Percentiles rank a stretch among this genome's conserved stretches.
Conservation (phyloP, 352 stramenopile species). For the Pythium insidiosum region DNA sequence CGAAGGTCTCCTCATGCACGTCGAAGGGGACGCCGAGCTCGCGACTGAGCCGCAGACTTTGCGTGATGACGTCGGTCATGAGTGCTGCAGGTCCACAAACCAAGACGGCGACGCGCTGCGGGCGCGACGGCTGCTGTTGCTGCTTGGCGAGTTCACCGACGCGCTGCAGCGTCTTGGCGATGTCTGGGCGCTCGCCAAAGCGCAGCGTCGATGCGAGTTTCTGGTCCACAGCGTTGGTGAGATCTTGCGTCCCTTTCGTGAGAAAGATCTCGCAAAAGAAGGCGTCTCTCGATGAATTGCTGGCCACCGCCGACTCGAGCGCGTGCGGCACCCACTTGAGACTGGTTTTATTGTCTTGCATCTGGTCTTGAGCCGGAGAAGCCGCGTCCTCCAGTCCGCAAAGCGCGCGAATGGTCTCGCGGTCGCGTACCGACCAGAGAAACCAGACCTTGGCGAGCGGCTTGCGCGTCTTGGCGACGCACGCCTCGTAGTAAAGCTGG, state of each 20-base stretch:
- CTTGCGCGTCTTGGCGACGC: neutral
- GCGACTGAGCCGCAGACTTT: neutral
- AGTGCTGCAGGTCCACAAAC: constrained; percentile 28
- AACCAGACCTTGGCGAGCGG: constrained; percentile 29
- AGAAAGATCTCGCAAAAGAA: constrained; percentile 34
- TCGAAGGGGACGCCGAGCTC: neutral
- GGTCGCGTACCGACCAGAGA: constrained; percentile 34
- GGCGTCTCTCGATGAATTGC: constrained; percentile 2
- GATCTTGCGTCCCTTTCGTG: constrained; percentile 17
- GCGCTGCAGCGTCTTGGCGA: constrained; percentile 11
- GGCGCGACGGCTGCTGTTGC: neutral
- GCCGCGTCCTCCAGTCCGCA: too few relatives aligned
- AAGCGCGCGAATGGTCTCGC: constrained; percentile 23
- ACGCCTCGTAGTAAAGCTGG: constrained; percentile 20
- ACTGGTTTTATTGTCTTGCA: too few relatives aligned
- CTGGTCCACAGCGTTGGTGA: constrained; percentile 19
- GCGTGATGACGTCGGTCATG: neutral
- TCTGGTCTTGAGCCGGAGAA: constrained; percentile 6
- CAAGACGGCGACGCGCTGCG: constrained; percentile 28
- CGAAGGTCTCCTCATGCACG: constrained; percentile 2
- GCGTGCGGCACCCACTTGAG: constrained; percentile 2
- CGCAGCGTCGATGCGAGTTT: constrained; percentile 12
- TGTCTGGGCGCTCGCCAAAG: constrained; percentile 23
- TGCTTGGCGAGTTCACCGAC: constrained; percentile 25
- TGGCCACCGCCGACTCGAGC: neutral